Evolutionary conservation across 306 rosid genomes (phyloP), one percentile per base, ranked within the genome.

Genomic region (Fragaria nilgerrensis): DNA sequence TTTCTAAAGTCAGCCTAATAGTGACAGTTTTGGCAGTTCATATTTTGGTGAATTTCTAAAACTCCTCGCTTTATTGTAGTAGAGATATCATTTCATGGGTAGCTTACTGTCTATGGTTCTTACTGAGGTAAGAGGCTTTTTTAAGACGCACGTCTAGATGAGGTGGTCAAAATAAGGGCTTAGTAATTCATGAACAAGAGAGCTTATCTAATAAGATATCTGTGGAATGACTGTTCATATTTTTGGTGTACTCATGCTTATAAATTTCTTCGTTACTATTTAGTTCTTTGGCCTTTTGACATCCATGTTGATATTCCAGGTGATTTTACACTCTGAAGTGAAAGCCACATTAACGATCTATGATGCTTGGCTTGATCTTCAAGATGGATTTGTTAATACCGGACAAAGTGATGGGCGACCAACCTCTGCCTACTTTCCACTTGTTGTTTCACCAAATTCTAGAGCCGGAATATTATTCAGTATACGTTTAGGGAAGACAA

Each of bases 331-430:
- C 82, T 95, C 99, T 58, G 97, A 95, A 85, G 96, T 95, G 68
- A 95, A 90, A 87, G 97, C 97, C 78, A 85, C 91, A 67, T 73
- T 95, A 80, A 88, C 91, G 67, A 86, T 95, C 72, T 82, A 85
- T 66, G 97, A 95, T 85, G 96, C 97, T 64, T 92, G 97, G 97
- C 97, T 95, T 80, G 97, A 92, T 84, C 99, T 95, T 82, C 99
- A 90, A 92, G 92, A 92, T 77, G 99, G 96, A 82, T 92, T 95
- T 90, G 86, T 86, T 86, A 97, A 95, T 85, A 80, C 88, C 61
- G 82, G 89, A 61, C 76, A 77, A 81, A 84, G 88, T 76, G 88
- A 88, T 80, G 89, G 97, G 74, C 84, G 90, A 84, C 96, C 98
- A 64, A 83, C 82, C 53, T 89, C 92, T 63, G 89, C 89, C 79